Conservation (phyloP, 805 yeast species). For the Blastobotrys parvus region DNA sequence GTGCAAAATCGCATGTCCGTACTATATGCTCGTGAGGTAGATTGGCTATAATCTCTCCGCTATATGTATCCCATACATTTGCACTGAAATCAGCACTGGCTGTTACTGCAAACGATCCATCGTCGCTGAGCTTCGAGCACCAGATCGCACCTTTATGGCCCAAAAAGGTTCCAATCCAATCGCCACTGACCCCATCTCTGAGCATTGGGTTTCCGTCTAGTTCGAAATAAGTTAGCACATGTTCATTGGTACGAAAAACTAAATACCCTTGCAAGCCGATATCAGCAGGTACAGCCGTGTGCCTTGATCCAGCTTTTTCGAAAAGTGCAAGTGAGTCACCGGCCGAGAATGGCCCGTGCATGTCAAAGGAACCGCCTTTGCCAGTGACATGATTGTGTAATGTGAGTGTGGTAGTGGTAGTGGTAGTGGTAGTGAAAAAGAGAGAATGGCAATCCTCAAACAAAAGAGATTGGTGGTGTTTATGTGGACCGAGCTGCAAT, state of each 20-base stretch:
- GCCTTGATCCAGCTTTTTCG: slow-evolving; percentile 9
- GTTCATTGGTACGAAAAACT: not conserved
- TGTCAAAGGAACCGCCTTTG: slow-evolving; percentile 25
- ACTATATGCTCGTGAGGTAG: slow-evolving; percentile 20
- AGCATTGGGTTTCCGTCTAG: slow-evolving; percentile 29
- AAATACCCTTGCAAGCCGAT: slow-evolving; percentile 28
- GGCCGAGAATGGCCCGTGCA: slow-evolving; percentile 31
- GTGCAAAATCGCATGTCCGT: slow-evolving; percentile 17
- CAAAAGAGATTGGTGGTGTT: too few relatives aligned
- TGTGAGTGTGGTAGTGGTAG: slow-evolving; percentile 2
- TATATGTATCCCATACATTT: slow-evolving; percentile 18
- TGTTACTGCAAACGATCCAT: slow-evolving; percentile 20
- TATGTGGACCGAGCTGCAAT: too few relatives aligned
- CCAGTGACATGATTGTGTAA: slow-evolving; percentile 1
- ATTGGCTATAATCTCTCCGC: slow-evolving; percentile 13
- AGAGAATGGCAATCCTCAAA: too few relatives aligned
- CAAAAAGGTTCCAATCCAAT: slow-evolving; percentile 30
- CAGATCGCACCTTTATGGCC: slow-evolving; percentile 31
- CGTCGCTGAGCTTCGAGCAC: slow-evolving; percentile 23
- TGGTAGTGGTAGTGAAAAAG: too few relatives aligned
- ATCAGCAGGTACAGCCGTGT: slow-evolving; percentile 18
- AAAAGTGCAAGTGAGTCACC: slow-evolving; percentile 26
- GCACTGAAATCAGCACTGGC: slow-evolving; percentile 30
- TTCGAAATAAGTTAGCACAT: not conserved
- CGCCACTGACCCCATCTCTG: slow-evolving; percentile 29